Evolutionary conservation across 768 basidiomycete species (phyloP), one percentile per base, ranked within the genome.

Genomic region (Naganishia kalamii): DNA sequence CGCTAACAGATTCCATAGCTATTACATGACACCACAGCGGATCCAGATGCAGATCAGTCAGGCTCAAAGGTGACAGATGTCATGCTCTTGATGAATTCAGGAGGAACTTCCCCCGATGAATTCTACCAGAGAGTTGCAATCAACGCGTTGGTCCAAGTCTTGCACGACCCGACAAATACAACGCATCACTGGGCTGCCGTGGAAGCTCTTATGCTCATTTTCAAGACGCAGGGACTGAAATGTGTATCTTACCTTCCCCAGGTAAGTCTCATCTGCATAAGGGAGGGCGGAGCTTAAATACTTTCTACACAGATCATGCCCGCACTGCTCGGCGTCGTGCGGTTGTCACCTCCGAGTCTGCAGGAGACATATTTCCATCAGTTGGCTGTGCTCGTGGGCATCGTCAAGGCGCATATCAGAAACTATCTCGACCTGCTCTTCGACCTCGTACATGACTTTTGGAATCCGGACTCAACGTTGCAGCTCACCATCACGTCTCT

Each of bases 71-170:
- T 79, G 32, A 80, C 79, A 21, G 81, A 81, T 63, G 79, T 81
- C 51, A 75, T 77, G 41, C 69, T 79, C 32, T 71, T 80, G 17
- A 79, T 79, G 72, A 78, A 78, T 67, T 70, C 75, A 1, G 70
- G 70, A 23, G 73, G 74, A 23, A 82, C 86, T 19, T 83, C 85
- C 21, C 86, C 90, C 5, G 96, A 98, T 69, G 94, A 97, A 75
- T 98, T 93, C 79, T 99, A 92, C 79, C 96, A 98, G 75, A 91
- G 90, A 6, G 91, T 93, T 6, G 93, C 93, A 40, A 90, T 99
- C 75, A 88, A 85, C 29, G 84, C 92, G 0, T 83, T 99, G 11
- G 83, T 98, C 35, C 83, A 85, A 44, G 88, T 99, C 65, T 77
- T 99, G 67, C 89, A 87, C 74, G 96, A 99, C 75, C 87, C 89